Conservation (phyloP, 2,329 filamentous ascomycete genomes). For the Alternaria triticimaculans region DNA sequence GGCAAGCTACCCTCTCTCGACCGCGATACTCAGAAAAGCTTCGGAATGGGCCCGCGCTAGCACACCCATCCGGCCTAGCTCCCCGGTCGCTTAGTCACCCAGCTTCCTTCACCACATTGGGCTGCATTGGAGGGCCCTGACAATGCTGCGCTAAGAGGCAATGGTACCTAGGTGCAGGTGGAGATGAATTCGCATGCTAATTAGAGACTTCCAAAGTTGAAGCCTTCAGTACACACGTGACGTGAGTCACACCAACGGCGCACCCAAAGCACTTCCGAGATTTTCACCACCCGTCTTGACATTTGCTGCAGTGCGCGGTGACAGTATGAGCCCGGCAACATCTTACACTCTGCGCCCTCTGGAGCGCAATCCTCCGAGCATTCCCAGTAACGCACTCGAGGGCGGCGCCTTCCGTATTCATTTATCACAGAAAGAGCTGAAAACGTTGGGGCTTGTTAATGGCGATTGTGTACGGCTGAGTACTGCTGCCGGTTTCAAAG, state of each 20-base stretch:
- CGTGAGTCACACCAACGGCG: conserved; percentile 7
- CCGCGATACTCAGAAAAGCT: conserved; percentile 24
- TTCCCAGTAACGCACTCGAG: conserved; percentile 57
- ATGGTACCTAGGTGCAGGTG: neutral
- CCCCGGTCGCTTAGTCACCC: conserved; percentile 27
- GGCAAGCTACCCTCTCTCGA: conserved; percentile 28
- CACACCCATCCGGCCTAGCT: conserved; percentile 14
- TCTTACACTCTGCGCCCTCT: conserved; percentile 63
- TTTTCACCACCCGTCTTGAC: neutral
- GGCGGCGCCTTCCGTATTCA: conserved; percentile 67
- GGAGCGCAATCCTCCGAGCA: conserved; percentile 54
- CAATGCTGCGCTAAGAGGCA: neutral
- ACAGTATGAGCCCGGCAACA: conserved; percentile 29
- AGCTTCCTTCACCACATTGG: conserved; percentile 15
- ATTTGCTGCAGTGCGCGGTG: neutral
- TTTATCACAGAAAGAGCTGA: conserved; percentile 62
- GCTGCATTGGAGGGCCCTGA: neutral
- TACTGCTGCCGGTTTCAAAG: conserved; percentile 52
- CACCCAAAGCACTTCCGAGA: neutral
- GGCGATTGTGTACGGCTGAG: conserved; percentile 65
- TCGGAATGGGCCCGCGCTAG: conserved; percentile 18
- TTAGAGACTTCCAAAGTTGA: neutral
- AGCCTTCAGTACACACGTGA: conserved; percentile 1
- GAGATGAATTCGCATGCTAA: neutral
- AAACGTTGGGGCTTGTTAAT: conserved; percentile 61